Base-by-base conservation (phyloP, 2,329 filamentous ascomycete species). In the Colletotrichum falcatum region DNA sequence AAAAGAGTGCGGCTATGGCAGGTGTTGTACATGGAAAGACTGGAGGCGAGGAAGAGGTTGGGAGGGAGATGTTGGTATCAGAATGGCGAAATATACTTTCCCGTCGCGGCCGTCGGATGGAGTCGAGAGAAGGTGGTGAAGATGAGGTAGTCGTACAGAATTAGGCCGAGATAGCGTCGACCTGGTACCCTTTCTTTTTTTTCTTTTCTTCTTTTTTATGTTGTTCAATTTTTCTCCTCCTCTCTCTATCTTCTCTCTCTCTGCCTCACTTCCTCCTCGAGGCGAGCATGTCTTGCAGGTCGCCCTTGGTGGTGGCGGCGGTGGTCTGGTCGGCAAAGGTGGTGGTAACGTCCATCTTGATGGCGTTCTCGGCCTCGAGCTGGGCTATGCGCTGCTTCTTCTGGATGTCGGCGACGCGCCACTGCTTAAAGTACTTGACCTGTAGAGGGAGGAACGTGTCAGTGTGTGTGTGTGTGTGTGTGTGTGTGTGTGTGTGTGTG, bases 361-460 rank as follows among this genome's bases (percentile, higher is more conserved):
- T 84, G 16, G 92, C 93, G 73, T 92, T 92, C 79, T 95, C 91
- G 56, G 86, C 87, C 78, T 92, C 87, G 76, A 97, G 88, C 78
- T 90, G 89, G 76, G 92, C 91, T 74, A 97, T 84, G 30, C 94
- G 92, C 82, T 91, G 86, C 77, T 93, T 91, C 82, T 95, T 94
- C 76, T 97, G 93, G 78, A 93, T 88, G 76, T 99, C 96, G 83
- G 97, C 95, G 44, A 98, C 94, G 77, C 96, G 88, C 83, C 94
- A 92, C 82, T 98, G 95, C 86, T 98, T 98, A 83, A 99, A 99
- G 82, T 99, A 98, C 82, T 94, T 94, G 72, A 98, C 93, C 94
- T 96, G 28, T 16, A 11, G 1, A 6, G 7, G 3, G 18, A 9
- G 76, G 30, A 7, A 18, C n/a, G 42, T 58, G 12, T 59, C 5